Evolutionary conservation across 306 rosid species (phyloP).

Genomic region (Acmispon strigosus): DNA sequence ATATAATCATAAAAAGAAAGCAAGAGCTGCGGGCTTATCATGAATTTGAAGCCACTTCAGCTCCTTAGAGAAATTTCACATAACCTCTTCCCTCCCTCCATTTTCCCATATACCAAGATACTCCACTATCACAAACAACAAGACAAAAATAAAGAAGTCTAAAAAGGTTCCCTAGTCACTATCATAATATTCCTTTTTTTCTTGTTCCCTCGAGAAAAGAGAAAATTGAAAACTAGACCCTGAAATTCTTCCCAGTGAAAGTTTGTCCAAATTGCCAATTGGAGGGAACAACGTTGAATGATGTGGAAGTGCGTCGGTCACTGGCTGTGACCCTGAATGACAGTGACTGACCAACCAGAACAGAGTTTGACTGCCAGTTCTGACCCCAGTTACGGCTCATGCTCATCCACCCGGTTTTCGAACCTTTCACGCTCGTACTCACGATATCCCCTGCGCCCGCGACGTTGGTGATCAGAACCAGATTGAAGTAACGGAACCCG

Average conservation of each 20-base stretch:
- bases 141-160: neutral
- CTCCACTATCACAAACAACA: neutral
- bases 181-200: neutral
- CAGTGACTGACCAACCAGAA: conserved; percentile 69
- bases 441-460: conserved; percentile 79
- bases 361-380: conserved; percentile 69
- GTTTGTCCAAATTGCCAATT: conserved; percentile 87
- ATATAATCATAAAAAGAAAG: neutral
- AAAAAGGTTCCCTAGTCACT: conserved; percentile 28
- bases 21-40: conserved; percentile 67
- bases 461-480: conserved; percentile 73
- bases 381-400: conserved; percentile 93
- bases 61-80: conserved; percentile 15
- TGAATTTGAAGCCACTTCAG: conserved; percentile 60
- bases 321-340: conserved; percentile 75
- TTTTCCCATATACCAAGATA: conserved; percentile 20
- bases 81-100: conserved; percentile 9
- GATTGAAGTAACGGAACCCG: conserved; percentile 74
- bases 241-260: conserved; percentile 65
- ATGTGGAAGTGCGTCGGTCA: conserved; percentile 64
- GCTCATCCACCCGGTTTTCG: conserved; percentile 61
- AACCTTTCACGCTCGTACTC: conserved; percentile 57
- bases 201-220: too few species aligned
- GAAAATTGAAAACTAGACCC: too few species aligned
- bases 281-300: conserved; percentile 58